Evolutionary conservation across 2,329 filamentous ascomycete genomes (phyloP).

Genomic region (Aspergillus caelatus): DNA sequence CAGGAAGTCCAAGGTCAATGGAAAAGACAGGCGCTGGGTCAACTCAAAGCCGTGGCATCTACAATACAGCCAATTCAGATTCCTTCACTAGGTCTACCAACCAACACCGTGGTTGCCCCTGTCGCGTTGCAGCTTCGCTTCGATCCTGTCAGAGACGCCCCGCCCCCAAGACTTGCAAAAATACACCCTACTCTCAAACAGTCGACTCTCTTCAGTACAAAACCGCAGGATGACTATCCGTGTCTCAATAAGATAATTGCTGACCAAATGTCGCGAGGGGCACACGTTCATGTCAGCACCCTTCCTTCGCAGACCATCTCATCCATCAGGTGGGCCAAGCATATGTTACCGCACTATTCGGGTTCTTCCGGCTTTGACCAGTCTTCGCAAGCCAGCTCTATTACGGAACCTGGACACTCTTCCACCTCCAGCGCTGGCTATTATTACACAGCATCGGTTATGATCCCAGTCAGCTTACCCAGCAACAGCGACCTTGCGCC

Average conservation of each 20-base stretch:
- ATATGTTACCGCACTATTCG: neutral
- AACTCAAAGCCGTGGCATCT: neutral
- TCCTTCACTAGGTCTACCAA: neutral
- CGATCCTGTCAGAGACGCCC: neutral
- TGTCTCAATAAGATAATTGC: neutral
- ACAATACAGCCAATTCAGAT: neutral
- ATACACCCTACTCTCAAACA: neutral
- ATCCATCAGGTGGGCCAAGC: neutral
- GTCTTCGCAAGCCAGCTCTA: neutral
- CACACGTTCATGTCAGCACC: neutral
- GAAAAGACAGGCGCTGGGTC: neutral
- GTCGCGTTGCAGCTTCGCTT: neutral
- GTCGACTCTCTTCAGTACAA: neutral
- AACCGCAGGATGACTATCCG: neutral
- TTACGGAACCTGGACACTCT: too few species aligned
- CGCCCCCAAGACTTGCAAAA: neutral
- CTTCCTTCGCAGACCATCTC: neutral
- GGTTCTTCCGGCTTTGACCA: neutral
- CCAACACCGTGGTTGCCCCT: neutral
- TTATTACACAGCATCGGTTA: neutral
- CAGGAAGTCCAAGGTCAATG: neutral
- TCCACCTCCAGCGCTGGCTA: neutral
- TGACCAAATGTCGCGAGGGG: neutral
- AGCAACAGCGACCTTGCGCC: neutral
- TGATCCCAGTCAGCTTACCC: neutral